Evolutionary conservation across 2,329 filamentous ascomycete species (phyloP).

Genomic region (Aspergillus glaucus): DNA sequence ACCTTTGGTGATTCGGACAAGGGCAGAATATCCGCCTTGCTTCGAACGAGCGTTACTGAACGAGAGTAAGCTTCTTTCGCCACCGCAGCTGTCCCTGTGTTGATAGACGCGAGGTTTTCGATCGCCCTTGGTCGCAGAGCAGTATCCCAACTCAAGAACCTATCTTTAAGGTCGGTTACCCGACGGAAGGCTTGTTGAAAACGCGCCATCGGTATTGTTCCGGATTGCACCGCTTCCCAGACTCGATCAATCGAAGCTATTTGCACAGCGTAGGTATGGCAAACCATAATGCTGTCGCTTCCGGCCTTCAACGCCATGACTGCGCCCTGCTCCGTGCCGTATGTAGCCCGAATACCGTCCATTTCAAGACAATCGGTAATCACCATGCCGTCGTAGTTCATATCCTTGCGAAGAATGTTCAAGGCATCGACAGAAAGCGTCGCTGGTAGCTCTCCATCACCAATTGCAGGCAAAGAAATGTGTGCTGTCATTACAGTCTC

Average conservation of each 20-base stretch:
- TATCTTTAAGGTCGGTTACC: slow-evolving; percentile 31
- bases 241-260: slow-evolving; percentile 36
- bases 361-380: slow-evolving; percentile 43
- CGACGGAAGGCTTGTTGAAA: slow-evolving; percentile 31
- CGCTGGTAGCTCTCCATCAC: slow-evolving; percentile 30
- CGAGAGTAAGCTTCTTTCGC: slow-evolving; percentile 32
- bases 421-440: slow-evolving; percentile 34
- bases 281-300: slow-evolving; percentile 42
- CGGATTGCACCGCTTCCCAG: slow-evolving; percentile 30
- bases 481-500: slow-evolving; percentile 43
- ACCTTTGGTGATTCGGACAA: slow-evolving; percentile 23
- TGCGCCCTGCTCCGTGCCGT: slow-evolving; percentile 36
- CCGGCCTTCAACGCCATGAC: slow-evolving; percentile 39
- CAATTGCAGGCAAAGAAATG: slow-evolving; percentile 35
- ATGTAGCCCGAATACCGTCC: slow-evolving; percentile 38
- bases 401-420: slow-evolving; percentile 36
- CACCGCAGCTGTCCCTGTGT: slow-evolving; percentile 18
- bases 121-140: slow-evolving; percentile 15
- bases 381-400: slow-evolving; percentile 40
- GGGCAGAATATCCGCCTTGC: slow-evolving; percentile 23
- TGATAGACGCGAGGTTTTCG: slow-evolving; percentile 17
- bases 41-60: slow-evolving; percentile 38
- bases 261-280: slow-evolving; percentile 38
- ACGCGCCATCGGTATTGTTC: slow-evolving; percentile 23
- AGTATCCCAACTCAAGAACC: slow-evolving; percentile 29